Evolutionary conservation across 106 monocot genomes (phyloP).

Genomic region (Dioscorea dumetorum): DNA sequence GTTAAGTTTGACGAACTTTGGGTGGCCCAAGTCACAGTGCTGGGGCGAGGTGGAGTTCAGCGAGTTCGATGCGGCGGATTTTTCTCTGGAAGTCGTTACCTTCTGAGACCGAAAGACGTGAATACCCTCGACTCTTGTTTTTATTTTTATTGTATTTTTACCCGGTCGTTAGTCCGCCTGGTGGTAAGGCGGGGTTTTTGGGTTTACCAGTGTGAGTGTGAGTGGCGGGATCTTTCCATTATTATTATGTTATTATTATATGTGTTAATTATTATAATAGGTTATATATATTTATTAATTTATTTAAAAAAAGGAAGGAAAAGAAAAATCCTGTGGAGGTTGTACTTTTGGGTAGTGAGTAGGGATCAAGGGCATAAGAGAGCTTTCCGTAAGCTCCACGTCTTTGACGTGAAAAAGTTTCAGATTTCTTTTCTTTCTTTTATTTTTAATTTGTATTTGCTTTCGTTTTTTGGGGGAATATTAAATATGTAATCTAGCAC

Average conservation of each 20-base stretch:
- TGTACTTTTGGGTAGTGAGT: neutral
- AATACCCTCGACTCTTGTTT: neutral
- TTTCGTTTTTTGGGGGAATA: neutral
- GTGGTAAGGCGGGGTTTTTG: neutral
- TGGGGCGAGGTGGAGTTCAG: constrained; percentile 10
- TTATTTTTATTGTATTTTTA: neutral
- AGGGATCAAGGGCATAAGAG: too few relatives aligned
- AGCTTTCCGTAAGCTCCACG: constrained; percentile 2
- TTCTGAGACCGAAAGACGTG: neutral
- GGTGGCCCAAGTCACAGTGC: neutral
- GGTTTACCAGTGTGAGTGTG: neutral
- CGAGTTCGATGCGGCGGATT: constrained; percentile 17
- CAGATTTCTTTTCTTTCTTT: neutral
- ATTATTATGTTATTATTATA: too few relatives aligned
- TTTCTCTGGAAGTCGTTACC: constrained; percentile 3
- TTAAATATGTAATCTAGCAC: neutral
- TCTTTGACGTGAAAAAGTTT: constrained; percentile 8
- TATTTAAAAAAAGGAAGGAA: neutral
- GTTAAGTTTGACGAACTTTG: constrained; percentile 1
- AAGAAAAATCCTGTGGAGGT: neutral
- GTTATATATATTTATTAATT: neutral
- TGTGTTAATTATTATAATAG: neutral
- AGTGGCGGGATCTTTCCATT: neutral
- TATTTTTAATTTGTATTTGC: neutral
- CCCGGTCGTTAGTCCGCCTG: neutral